phyloP scores from a whole-genome alignment of 345 rosid genomes.

The Hibiscus trionum region DNA sequence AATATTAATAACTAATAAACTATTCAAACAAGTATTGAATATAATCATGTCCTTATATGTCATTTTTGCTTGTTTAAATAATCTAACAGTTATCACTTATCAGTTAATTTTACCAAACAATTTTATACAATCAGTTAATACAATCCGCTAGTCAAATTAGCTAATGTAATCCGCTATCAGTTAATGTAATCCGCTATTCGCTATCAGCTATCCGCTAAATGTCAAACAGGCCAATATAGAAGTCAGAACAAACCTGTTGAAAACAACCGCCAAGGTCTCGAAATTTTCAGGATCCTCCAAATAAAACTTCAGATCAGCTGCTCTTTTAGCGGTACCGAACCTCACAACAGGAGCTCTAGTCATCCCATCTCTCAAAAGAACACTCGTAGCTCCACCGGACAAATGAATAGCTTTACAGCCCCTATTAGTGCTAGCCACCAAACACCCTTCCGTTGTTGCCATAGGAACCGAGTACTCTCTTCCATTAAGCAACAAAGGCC shows the following conservation, averaged over 20 bases:
- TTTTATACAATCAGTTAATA: no score
- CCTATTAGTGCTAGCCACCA: constrained; percentile 70
- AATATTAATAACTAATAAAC: no score
- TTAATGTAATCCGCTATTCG: no score
- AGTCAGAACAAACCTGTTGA: constrained; percentile 33
- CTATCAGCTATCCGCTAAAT: no score
- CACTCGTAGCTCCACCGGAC: constrained; percentile 55
- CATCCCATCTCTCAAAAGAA: constrained; percentile 53
- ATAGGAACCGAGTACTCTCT: constrained; percentile 52
- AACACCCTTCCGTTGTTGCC: constrained; percentile 75
- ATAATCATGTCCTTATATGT: no score
- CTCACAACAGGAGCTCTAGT: constrained; percentile 67
- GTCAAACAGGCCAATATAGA: no score
- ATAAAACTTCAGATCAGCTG: constrained; percentile 55
- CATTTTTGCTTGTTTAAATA: no score
- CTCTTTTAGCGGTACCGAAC: constrained; percentile 40
- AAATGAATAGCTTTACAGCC: constrained; percentile 65
- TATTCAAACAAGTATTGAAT: no score
- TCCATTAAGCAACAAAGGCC: constrained; percentile 57
- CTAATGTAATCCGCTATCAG: no score
- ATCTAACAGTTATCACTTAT: no score
- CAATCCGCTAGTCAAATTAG: no score
- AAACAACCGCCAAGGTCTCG: constrained; percentile 32
- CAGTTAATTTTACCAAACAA: no score
- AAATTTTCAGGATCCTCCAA: constrained; percentile 50